These are phyloP conservation scores for Mallotus nudiflorus DNA, from an alignment of 345 rosid genomes.

Conservation along the genomic window DNA sequence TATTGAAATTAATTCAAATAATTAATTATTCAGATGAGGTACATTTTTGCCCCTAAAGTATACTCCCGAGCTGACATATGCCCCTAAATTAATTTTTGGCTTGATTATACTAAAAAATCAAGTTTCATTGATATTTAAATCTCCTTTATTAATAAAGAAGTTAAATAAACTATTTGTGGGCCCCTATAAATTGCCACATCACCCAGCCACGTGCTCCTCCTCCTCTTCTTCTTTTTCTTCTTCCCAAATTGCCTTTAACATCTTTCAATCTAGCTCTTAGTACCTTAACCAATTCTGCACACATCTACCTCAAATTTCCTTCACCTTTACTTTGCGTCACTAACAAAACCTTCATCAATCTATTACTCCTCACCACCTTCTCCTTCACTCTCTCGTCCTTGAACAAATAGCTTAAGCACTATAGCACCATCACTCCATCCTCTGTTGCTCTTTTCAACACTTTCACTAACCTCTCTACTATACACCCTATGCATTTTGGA, in stretches of 20 bases:
- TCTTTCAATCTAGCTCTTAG: constrained; percentile 21
- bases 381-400: constrained; percentile 25
- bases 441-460: constrained; percentile 27
- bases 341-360: constrained; percentile 20
- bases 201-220: too few species aligned
- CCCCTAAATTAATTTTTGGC: too few species aligned
- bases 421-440: constrained; percentile 27
- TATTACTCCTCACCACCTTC: constrained; percentile 19
- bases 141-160: too few species aligned
- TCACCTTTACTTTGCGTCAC: constrained; percentile 34
- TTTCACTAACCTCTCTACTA: constrained; percentile 27
- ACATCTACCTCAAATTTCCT: constrained; percentile 19
- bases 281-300: constrained; percentile 29
- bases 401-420: constrained; percentile 22
- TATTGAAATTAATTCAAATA: too few species aligned
- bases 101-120: too few species aligned
- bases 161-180: too few species aligned
- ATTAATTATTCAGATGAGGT: too few species aligned
- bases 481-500: constrained; percentile 11
- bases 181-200: too few species aligned
- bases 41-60: too few species aligned
- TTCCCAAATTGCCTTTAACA: background rate
- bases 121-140: too few species aligned
- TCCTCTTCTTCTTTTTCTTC: too few species aligned
- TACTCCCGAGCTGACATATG: too few species aligned